Conservation (phyloP, 2,329 filamentous ascomycete genomes). For the Neofusicoccum kwambonambiense region DNA sequence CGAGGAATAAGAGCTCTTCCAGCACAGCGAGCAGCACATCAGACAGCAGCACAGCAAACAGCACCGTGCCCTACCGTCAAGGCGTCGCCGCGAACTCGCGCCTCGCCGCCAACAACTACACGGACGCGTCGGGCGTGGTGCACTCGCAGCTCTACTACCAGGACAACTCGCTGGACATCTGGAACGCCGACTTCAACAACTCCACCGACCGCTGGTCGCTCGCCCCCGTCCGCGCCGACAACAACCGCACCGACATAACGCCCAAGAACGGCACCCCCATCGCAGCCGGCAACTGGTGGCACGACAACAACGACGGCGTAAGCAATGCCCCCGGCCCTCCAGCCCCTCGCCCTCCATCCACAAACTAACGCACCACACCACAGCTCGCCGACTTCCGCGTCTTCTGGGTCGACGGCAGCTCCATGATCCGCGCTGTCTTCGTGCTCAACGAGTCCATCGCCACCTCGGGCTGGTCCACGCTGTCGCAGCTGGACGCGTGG, state of each 20-base stretch:
- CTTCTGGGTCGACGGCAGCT: not conserved
- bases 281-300: not conserved
- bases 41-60: not conserved
- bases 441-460: not conserved
- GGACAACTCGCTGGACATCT: not conserved
- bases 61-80: not conserved
- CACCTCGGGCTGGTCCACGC: not conserved
- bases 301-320: not conserved
- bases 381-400: not conserved
- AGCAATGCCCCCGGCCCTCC: not conserved
- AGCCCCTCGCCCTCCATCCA: too few relatives aligned
- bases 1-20: not conserved
- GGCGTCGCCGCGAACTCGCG: not conserved
- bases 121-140: not conserved
- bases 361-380: too few relatives aligned
- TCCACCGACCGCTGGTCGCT: not conserved
- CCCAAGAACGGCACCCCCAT: not conserved
- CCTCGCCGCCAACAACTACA: not conserved
- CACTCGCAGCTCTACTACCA: not conserved
- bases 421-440: not conserved
- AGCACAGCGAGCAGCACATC: too few relatives aligned
- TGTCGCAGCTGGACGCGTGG: not conserved
- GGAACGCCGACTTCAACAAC: not conserved
- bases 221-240: not conserved
- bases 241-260: not conserved